Percentiles rank a stretch among this genome's conserved stretches.
Evolutionary conservation across 148 eudicot species (phyloP).

Genomic region (Rhododendron kiyosumense): DNA sequence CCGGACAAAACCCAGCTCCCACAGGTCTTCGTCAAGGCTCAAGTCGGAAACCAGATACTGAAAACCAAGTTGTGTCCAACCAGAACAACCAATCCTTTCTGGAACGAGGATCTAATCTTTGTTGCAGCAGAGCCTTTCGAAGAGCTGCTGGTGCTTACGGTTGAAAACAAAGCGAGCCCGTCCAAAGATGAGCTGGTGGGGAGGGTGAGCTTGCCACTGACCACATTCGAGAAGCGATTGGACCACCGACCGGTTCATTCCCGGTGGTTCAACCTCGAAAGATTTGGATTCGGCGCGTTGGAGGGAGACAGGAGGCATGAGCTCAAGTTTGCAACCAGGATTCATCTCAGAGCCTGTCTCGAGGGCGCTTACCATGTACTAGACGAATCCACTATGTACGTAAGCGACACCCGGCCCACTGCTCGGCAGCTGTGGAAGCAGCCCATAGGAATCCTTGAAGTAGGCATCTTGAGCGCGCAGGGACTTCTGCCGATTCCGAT

Average conservation of each 20-base stretch:
- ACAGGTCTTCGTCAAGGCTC: slow-evolving; percentile 56
- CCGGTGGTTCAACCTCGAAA: slow-evolving; percentile 54
- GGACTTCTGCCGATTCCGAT: slow-evolving; percentile 26
- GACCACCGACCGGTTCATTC: slow-evolving; percentile 49
- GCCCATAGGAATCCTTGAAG: slow-evolving; percentile 30
- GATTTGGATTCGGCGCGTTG: slow-evolving; percentile 19
- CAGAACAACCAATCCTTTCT: slow-evolving; percentile 52
- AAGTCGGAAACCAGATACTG: slow-evolving; percentile 47
- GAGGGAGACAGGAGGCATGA: slow-evolving; percentile 30
- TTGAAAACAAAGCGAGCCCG: slow-evolving; percentile 43
- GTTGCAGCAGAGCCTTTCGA: slow-evolving; percentile 78
- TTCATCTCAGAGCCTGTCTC: slow-evolving; percentile 31
- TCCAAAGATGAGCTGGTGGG: slow-evolving; percentile 53
- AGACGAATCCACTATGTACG: slow-evolving; percentile 34
- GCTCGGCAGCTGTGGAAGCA: slow-evolving; percentile 33
- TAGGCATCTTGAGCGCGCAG: slow-evolving; percentile 32
- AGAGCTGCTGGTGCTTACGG: slow-evolving; percentile 48
- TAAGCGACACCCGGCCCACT: slow-evolving; percentile 32
- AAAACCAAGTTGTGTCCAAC: slow-evolving; percentile 52
- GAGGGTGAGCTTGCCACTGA: slow-evolving; percentile 31
- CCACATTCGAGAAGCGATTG: slow-evolving; percentile 44
- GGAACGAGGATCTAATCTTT: slow-evolving; percentile 74
- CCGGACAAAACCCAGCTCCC: slow-evolving; percentile 45
- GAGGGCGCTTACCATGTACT: slow-evolving; percentile 43
- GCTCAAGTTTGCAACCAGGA: slow-evolving; percentile 27